These are phyloP conservation scores for Thermoascus crustaceus DNA, from an alignment of 2,329 filamentous ascomycete genomes.

Conservation along the genomic window DNA sequence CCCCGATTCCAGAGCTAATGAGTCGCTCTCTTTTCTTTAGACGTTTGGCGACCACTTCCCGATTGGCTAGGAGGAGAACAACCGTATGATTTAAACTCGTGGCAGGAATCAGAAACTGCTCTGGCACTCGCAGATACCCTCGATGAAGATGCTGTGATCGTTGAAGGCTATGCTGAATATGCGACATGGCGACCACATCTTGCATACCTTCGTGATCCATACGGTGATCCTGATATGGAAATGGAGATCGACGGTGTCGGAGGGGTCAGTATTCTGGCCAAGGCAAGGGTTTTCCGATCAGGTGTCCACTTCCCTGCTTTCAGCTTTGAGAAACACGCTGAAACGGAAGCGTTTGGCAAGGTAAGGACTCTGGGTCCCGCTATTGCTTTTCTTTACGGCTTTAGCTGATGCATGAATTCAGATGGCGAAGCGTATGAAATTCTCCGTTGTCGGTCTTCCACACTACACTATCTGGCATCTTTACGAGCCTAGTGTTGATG, in stretches of 20 bases:
- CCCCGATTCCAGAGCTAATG: background rate
- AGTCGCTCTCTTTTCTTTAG: constrained; percentile 35
- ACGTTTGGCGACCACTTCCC: constrained; percentile 96
- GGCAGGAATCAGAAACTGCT: constrained; percentile 98
- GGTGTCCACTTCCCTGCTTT: constrained; percentile 98
- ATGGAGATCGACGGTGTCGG: constrained; percentile 99
- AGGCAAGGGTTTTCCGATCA: constrained; percentile 87
- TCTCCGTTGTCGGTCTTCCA: constrained; percentile 87
- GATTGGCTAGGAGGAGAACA: constrained; percentile 99
- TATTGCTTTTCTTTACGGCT: constrained; percentile 6
- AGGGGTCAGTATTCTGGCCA: constrained; percentile 93
- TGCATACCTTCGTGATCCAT: constrained; percentile 91
- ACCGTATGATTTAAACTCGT: constrained; percentile 96
- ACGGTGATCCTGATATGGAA: constrained; percentile 97
- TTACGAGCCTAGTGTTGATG: constrained; percentile 97
- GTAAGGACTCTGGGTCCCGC: constrained; percentile 41
- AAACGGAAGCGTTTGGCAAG: constrained; percentile 98
- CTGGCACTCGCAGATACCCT: constrained; percentile 86
- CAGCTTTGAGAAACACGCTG: constrained; percentile 96
- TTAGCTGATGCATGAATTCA: constrained; percentile 31
- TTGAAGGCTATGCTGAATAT: constrained; percentile 97
- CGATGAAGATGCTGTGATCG: constrained; percentile 96
- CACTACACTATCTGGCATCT: constrained; percentile 99
- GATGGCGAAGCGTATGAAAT: constrained; percentile 97
- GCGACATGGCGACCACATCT: constrained; percentile 96